Conservation (phyloP, 164 flowering plant genomes). For the Piper longum region DNA sequence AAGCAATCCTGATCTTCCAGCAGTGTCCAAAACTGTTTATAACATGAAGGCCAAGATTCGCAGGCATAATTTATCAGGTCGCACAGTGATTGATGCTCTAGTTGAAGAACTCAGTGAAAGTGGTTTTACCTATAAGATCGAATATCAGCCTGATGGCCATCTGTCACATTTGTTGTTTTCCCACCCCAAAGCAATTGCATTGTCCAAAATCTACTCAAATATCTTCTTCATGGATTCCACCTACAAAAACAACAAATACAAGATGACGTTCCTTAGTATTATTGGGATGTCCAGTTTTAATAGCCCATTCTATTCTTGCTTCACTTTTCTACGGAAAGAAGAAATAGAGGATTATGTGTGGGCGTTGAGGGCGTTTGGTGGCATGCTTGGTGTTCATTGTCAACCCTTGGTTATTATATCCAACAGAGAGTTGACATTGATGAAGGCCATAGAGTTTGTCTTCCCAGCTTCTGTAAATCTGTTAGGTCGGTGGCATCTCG, state of each 20-base stretch:
- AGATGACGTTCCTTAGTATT: conserved; percentile 7
- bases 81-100: neutral
- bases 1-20: conserved; percentile 26
- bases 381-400: conserved; percentile 1
- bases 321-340: conserved; percentile 4
- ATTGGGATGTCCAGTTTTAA: conserved; percentile 9
- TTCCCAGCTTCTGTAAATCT: conserved; percentile 6
- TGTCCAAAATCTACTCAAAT: conserved; percentile 6
- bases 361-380: conserved; percentile 2
- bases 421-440: conserved; percentile 5
- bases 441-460: conserved; percentile 5
- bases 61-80: conserved; percentile 19
- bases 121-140: conserved; percentile 1
- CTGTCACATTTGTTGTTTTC: conserved; percentile 11
- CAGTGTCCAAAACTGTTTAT: conserved; percentile 27
- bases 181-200: conserved; percentile 7
- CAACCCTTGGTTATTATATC: conserved; percentile 6
- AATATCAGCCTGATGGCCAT: conserved; percentile 4
- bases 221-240: conserved; percentile 8
- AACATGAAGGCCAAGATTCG: conserved; percentile 30
- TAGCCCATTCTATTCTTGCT: conserved; percentile 8
- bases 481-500: conserved; percentile 6
- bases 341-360: conserved; percentile 7
- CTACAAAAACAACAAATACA: conserved; percentile 5
- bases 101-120: conserved; percentile 6